Conservation (phyloP, 164 flowering plant genomes). For the Stephania cephalantha region DNA sequence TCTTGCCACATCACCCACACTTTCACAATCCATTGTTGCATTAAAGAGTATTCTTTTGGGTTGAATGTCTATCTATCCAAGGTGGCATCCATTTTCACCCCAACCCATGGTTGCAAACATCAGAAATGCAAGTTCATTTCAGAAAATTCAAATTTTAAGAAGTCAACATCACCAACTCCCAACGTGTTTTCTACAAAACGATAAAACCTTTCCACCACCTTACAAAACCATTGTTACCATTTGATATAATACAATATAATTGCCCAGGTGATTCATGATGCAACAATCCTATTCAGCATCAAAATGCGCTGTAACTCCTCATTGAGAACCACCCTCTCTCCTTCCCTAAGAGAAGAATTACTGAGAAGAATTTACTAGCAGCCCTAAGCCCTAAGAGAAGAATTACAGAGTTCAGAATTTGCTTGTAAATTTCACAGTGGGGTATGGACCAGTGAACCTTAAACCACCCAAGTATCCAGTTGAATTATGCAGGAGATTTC, state of each 20-base stretch:
- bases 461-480: neutral
- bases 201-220: neutral
- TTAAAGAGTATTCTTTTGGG: too few species aligned
- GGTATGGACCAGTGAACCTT: neutral
- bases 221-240: neutral
- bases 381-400: neutral
- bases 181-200: neutral
- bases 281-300: too few species aligned
- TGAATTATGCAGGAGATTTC: neutral
- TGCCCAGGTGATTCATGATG: neutral
- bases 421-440: neutral
- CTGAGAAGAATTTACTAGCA: too few species aligned
- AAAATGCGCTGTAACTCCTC: too few species aligned
- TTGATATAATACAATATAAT: neutral
- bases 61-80: too few species aligned
- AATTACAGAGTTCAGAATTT: neutral
- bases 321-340: too few species aligned
- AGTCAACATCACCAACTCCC: neutral
- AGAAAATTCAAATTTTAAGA: too few species aligned
- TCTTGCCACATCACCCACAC: too few species aligned
- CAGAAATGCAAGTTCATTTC: neutral
- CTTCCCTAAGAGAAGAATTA: too few species aligned
- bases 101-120: too few species aligned
- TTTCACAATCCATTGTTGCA: too few species aligned
- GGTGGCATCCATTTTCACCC: too few species aligned